Evolutionary conservation across 2,329 filamentous ascomycete species (phyloP), one percentile per base, ranked within the genome.

Genomic region (Pseudogymnoascus sp.): DNA sequence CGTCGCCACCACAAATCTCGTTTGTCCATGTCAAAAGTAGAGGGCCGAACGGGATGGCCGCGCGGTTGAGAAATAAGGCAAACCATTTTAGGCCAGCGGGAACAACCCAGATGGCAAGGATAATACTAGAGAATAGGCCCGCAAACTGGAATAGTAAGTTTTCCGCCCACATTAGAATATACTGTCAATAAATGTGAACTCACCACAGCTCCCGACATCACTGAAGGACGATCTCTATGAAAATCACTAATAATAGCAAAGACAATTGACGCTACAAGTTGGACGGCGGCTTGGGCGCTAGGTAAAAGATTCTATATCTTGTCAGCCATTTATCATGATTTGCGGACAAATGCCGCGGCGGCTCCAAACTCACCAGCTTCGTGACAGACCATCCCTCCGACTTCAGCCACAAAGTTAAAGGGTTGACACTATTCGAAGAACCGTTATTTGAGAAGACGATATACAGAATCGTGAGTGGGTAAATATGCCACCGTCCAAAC

Each of bases 391-490:
- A 38, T 9, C 37, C 37, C 37, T 38, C 37, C 37, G 37, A 38
- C 37, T 38, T 38, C 37, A 38, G n/a, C 37, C 37, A 38, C 37
- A 38, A 38, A 38, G 37, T 38, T 12, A 38, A 16, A 18, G 37
- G 37, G n/a, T 38, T 38, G 37, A 38, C 37, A 38, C 37, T 38
- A 38, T 38, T 38, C n/a, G 37, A 38, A 18, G 37, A 4, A n/a
- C 14, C 4, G 2, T 3, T 11, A 11, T 18, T 18, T 7, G 1
- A 1, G 5, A 11, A 54, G 63, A 79, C 68, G 87, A 25, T 77
- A 68, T 88, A 88, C 1, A 87, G 71, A 0, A 82, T 60, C 0
- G 78, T 78, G 2, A 89, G 73, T 0, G 80, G 65, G 61, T 85
- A 88, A 2, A 74, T 69, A 22, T 72, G 72, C 73, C 73, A 75